A percentile compares a stretch with the other conserved stretches of the same genome.
phyloP scores from a whole-genome alignment of 164 flowering plant species.

The Aristolochia contorta region DNA sequence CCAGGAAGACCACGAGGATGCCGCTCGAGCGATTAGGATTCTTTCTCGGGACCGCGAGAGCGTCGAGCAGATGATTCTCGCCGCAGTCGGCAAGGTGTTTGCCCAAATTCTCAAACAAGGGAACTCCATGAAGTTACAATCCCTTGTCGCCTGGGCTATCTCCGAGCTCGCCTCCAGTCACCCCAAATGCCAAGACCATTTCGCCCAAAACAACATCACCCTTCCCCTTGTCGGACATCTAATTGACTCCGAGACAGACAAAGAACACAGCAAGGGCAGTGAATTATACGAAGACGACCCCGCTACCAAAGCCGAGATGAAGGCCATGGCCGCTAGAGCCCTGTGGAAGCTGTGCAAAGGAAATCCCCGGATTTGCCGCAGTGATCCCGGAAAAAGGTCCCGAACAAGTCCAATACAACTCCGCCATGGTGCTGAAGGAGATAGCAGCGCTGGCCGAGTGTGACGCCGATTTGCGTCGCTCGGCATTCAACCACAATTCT shows the following conservation, averaged over 20 bases:
- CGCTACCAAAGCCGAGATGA: conserved; percentile 44
- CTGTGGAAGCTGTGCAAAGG: too few relatives aligned
- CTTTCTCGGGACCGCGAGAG: conserved; percentile 75
- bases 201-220: too few relatives aligned
- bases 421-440: conserved; percentile 79
- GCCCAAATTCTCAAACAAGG: too few relatives aligned
- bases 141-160: conserved; percentile 74
- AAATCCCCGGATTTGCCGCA: too few relatives aligned
- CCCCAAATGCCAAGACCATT: too few relatives aligned
- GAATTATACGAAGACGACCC: conserved; percentile 69
- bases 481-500: conserved; percentile 80
- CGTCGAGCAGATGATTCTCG: conserved; percentile 61
- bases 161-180: conserved; percentile 59
- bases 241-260: conserved; percentile 80
- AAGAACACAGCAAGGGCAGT: conserved; percentile 75
- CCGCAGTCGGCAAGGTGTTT: conserved; percentile 62
- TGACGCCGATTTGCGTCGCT: conserved; percentile 46
- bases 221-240: conserved; percentile 67
- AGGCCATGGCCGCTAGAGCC: too few relatives aligned
- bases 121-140: conserved; percentile 65
- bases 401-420: too few relatives aligned
- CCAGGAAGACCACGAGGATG: conserved; percentile 70
- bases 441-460: conserved; percentile 62
- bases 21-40: conserved; percentile 63
- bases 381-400: too few relatives aligned